These are phyloP conservation scores for Candida ovalis DNA, from an alignment of 805 yeast species.

Conservation along the genomic window DNA sequence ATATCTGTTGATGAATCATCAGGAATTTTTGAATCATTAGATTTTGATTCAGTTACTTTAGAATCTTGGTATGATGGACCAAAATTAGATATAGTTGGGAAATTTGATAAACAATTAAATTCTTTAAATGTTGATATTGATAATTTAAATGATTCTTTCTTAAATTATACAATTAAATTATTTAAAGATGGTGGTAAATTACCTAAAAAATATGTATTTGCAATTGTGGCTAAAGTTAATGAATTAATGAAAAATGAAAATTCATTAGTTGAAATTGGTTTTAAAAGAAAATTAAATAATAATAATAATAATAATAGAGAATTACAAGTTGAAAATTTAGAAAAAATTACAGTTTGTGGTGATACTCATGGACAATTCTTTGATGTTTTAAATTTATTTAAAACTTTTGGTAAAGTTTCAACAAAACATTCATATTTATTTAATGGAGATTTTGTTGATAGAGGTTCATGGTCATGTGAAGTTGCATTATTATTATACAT, in stretches of 20 bases:
- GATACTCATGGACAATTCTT: constrained; percentile 97
- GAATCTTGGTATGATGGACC: constrained; percentile 65
- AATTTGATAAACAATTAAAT: constrained; percentile 22
- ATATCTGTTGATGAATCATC: constrained; percentile 62
- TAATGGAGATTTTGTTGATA: constrained; percentile 96
- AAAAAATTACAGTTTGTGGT: constrained; percentile 82
- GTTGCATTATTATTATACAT: constrained; percentile 79
- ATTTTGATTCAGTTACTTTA: constrained; percentile 43
- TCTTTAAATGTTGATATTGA: constrained; percentile 29
- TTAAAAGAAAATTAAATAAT: constrained; percentile 24
- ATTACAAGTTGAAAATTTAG: constrained; percentile 31
- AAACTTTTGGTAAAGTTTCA: constrained; percentile 66
- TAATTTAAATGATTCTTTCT: constrained; percentile 51
- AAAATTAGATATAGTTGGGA: constrained; percentile 29
- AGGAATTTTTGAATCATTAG: constrained; percentile 43
- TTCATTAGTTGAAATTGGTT: constrained; percentile 67
- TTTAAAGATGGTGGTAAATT: constrained; percentile 71
- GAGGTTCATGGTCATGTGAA: constrained; percentile 98
- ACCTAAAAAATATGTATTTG: constrained; percentile 81
- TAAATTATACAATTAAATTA: constrained; percentile 60
- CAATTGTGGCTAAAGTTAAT: constrained; percentile 70
- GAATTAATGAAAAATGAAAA: constrained; percentile 62
- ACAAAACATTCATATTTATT: constrained; percentile 72
- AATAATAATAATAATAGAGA: constrained; percentile 32
- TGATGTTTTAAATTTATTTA: constrained; percentile 80